phyloP scores from a whole-genome alignment of 441 rosid genomes.

The Francoa sonchifolia region DNA sequence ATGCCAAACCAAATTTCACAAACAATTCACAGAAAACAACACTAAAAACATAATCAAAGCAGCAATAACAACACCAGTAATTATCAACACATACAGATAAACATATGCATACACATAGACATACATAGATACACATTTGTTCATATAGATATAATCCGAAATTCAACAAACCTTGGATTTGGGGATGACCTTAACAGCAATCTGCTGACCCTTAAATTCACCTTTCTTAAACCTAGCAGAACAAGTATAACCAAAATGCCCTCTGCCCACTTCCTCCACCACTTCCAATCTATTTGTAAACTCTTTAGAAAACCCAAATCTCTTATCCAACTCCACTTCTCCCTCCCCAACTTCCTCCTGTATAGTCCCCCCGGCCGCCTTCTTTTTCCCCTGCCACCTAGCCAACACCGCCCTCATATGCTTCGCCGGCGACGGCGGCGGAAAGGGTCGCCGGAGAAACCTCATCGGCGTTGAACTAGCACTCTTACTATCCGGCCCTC shows the following conservation, averaged over 20 bases:
- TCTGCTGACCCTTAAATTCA: constrained; percentile 62
- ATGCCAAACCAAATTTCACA: too few species aligned
- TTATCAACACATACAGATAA: neutral
- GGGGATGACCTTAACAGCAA: constrained; percentile 88
- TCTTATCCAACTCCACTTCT: constrained; percentile 55
- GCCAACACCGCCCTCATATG: constrained; percentile 63
- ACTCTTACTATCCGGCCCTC: constrained; percentile 18
- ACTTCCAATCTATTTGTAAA: constrained; percentile 52
- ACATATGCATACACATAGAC: neutral
- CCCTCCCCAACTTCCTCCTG: constrained; percentile 42
- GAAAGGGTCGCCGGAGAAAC: constrained; percentile 46
- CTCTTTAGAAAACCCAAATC: constrained; percentile 84
- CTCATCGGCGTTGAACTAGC: constrained; percentile 48
- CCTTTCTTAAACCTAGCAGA: constrained; percentile 87
- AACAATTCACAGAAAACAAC: too few species aligned
- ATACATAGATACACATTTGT: neutral
- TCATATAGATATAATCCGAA: neutral
- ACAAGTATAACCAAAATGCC: constrained; percentile 95
- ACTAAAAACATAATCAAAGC: too few species aligned
- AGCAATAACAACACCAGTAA: too few species aligned
- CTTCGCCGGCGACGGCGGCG: constrained; percentile 93
- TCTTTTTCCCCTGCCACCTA: constrained; percentile 28
- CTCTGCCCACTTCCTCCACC: constrained; percentile 84
- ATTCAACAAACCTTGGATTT: constrained; percentile 53
- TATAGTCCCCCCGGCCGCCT: constrained; percentile 19